Evolutionary conservation across 768 basidiomycete species (phyloP), one percentile per base, ranked within the genome.

Genomic region (Holtermannia corniformis): DNA sequence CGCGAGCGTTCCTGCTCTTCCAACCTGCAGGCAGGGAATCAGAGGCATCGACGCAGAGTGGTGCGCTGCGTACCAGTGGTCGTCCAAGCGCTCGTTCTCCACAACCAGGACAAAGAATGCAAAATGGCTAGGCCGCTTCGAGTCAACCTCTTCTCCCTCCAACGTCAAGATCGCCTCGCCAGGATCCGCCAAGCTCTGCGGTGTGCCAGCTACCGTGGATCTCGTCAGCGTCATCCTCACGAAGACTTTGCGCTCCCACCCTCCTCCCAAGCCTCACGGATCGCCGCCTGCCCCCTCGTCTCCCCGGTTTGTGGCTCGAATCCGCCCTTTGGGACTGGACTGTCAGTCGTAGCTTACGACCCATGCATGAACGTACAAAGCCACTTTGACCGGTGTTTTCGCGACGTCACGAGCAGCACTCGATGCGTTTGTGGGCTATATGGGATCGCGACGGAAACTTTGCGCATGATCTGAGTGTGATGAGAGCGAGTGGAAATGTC

Each of bases 201-300:
- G 64, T 47, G 64, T 57, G 1, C 67, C 67, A 44, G 67, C 67
- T 68, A n/a, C 1, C 10, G 28, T 1, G 24, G 1, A 23, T 22
- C 41, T 26, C 49, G n/a, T 14, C 47, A 13, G 11, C 26, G 21
- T 20, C 14, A 10, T 40, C 19, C 20, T 5, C 23, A 41, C 13
- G 42, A 27, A 41, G 28, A 41, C n/a, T 24, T 26, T 19, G 21
- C 20, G 26, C 23, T 13, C 46, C 24, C 47, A 65, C 67, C 67
- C 57, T 68, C 67, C 47, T 68, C 67, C 60, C 61, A 68, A 50
- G 67, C 47, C 52, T 68, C 67, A 26, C 67, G 42, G 5, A 68
- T 59, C 13, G 67, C 67, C 10, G 67, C 67, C 47, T 63, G 56
- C 12, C 60, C 64, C 1, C 62, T 60, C 2, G 62, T 59, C 48